These are phyloP conservation scores for Coffea eugenioides DNA, from an alignment of 257 asterid species.

Conservation along the genomic window DNA sequence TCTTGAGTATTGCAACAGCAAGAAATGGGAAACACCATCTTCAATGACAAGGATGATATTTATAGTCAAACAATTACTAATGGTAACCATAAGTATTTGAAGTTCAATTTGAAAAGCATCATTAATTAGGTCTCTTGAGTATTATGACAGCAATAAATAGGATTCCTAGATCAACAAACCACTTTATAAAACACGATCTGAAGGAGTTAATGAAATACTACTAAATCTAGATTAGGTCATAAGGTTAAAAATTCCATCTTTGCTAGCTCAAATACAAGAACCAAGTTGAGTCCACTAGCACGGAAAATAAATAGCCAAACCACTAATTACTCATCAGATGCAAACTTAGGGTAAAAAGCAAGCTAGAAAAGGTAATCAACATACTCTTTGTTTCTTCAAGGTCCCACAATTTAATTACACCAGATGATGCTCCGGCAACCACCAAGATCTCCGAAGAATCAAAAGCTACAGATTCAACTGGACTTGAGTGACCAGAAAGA, in stretches of 20 bases:
- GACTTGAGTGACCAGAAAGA: conserved; percentile 88
- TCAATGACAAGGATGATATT: background rate
- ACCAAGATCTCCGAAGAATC: conserved; percentile 87
- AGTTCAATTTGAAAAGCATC: background rate
- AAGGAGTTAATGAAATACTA: background rate
- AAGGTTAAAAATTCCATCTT: background rate
- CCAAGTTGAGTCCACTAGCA: background rate
- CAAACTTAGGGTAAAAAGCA: background rate
- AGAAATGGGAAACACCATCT: background rate
- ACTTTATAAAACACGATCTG: background rate
- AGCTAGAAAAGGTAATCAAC: conserved; percentile 25
- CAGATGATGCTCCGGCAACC: conserved; percentile 95
- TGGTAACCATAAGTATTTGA: background rate
- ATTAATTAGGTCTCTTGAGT: background rate
- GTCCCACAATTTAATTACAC: conserved; percentile 96
- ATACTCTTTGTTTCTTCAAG: conserved; percentile 92
- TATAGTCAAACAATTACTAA: background rate
- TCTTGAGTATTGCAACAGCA: background rate
- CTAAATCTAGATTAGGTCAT: background rate
- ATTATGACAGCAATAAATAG: background rate
- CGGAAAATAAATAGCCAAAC: background rate
- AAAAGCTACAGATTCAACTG: conserved; percentile 91
- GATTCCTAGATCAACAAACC: background rate
- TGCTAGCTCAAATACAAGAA: background rate
- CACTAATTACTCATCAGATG: background rate